Conservation (phyloP, 257 asterid genomes). For the Penstemon davidsonii region DNA sequence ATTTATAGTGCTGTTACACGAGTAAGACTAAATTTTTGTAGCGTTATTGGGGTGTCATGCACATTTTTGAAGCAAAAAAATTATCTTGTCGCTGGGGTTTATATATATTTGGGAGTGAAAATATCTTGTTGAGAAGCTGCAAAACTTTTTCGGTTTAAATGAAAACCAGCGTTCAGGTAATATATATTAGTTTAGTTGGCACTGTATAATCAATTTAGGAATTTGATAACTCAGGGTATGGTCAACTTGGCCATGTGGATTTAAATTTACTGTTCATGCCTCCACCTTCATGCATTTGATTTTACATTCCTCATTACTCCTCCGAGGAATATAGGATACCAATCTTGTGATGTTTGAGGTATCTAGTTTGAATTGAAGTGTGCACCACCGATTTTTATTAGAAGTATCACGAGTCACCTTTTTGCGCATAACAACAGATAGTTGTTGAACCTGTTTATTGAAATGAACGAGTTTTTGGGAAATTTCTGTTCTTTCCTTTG, state of each 20-base stretch:
- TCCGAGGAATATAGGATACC: background rate
- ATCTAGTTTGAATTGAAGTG: background rate
- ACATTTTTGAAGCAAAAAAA: background rate
- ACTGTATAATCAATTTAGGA: background rate
- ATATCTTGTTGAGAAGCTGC: background rate
- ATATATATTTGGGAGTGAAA: background rate
- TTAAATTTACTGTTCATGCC: background rate
- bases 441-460: background rate
- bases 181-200: background rate
- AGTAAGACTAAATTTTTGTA: background rate
- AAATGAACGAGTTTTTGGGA: background rate
- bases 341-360: background rate
- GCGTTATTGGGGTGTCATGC: background rate
- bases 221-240: background rate
- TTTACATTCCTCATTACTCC: background rate
- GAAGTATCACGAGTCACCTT: background rate
- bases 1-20: background rate
- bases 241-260: background rate
- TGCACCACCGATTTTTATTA: background rate
- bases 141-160: no score
- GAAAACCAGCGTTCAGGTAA: background rate
- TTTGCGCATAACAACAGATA: background rate
- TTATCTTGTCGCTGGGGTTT: background rate
- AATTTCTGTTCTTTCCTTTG: background rate
- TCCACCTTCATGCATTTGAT: slow-evolving; percentile 6